Percentiles rank a stretch among this genome's conserved stretches.
phyloP scores from a whole-genome alignment of 2,329 filamentous ascomycete species.

The Myriosclerotinia curreyana region DNA sequence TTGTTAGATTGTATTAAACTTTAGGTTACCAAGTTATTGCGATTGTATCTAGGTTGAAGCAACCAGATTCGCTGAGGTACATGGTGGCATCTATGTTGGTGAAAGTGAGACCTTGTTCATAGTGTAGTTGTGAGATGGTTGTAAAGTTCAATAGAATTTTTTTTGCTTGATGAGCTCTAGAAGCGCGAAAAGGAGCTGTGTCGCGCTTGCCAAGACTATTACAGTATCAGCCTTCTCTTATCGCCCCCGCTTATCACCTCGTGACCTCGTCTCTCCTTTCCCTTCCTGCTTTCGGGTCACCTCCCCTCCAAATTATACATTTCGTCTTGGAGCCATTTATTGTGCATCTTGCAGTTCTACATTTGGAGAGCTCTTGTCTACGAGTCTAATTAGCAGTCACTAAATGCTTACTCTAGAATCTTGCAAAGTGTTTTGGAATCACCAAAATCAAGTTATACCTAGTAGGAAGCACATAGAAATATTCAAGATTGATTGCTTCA shows the following conservation, averaged over 20 bases:
- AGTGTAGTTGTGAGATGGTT: background rate
- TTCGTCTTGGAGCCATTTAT: too few species aligned
- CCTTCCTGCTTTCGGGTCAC: background rate
- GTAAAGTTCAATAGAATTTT: background rate
- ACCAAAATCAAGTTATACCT: background rate
- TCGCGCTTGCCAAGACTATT: conserved; percentile 2
- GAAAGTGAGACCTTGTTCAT: background rate
- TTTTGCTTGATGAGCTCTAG: background rate
- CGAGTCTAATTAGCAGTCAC: background rate
- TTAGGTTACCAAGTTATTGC: background rate
- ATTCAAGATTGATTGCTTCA: background rate
- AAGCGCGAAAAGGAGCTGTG: background rate
- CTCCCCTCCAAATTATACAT: background rate
- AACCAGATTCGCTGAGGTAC: conserved; percentile 14
- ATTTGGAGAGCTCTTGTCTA: background rate
- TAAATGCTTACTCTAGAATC: background rate
- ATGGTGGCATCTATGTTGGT: background rate
- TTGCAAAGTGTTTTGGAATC: background rate
- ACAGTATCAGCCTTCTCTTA: conserved; percentile 16
- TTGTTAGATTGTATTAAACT: conserved; percentile 21
- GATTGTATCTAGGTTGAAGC: background rate
- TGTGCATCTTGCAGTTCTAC: background rate
- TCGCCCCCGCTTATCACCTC: background rate
- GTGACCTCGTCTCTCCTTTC: background rate
- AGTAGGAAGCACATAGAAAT: background rate